Base-by-base conservation (phyloP, 345 rosid species). In the Salix dunnii region DNA sequence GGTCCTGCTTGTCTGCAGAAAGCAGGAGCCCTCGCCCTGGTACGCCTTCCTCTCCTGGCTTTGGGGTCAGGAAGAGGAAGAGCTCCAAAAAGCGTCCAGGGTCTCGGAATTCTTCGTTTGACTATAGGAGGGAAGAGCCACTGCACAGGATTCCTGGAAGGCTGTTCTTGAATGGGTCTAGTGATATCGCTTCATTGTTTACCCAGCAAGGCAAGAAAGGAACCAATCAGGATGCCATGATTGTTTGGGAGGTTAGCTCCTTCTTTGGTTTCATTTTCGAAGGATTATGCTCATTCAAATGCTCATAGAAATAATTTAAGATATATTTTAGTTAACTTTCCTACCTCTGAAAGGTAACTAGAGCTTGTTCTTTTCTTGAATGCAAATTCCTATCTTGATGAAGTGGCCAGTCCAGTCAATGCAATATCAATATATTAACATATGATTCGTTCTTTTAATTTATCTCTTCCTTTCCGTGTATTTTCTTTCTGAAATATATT, bases 1-100 rank as follows among this genome's bases (percentile, higher is more conserved):
- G 97, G 90, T 96, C 99, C 98, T 96, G 98, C 93, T 91, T 96
- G 79, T 90, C 99, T 84, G 85, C 88, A 12, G 99, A 96, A 81
- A 90, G 90, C 94, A 85, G 94, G 91, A 92, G 92, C 85, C 93
- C 98, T 83, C 74, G 82, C 81, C 96, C 96, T 63, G 96, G 97
- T 10, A 87, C 97, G 20, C 97, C 97, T 48, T 82, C 90, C 78
- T 90, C 98, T 67, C 90, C 96, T 73, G 88, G 76, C 28, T 83
- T 83, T 49, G 85, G 88, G 40, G 78, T 84, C 68, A 84, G 79
- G 94, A 96, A 87, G 85, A 88, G 91, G 86, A 92, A 88, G 85
- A 84, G 75, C 84, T 80, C 92, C 2, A 90, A 74, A 85, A 91
- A 84, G 79, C 81, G 85, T 67, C 77, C 66, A 25, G 95, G 91